Evolutionary conservation across 2,329 filamentous ascomycete genomes (phyloP).

Genomic region (Stachybotrys chartarum): DNA sequence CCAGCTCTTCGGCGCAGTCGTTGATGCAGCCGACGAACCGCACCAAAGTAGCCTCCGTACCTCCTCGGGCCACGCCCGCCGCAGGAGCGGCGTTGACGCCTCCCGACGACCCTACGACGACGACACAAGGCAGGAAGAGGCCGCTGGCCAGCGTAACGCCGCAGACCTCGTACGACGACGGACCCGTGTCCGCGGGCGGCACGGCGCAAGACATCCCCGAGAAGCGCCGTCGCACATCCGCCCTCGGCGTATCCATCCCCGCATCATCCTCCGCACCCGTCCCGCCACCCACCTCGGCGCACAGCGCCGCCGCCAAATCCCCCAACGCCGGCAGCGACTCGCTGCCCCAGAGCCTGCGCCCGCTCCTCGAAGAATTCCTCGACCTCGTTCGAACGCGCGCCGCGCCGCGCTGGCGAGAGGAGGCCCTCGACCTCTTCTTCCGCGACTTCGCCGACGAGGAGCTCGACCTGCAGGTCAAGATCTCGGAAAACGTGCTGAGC

Average conservation of each 20-base stretch:
- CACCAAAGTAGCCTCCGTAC: slow-evolving; percentile 19
- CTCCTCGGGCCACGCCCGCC: slow-evolving; percentile 17
- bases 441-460: slow-evolving; percentile 51
- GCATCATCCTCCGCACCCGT: not conserved
- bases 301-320: not conserved
- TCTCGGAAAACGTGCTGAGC: slow-evolving; percentile 51
- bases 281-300: not conserved
- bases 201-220: slow-evolving; percentile 22
- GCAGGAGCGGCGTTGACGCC: slow-evolving; percentile 44
- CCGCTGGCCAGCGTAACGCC: slow-evolving; percentile 12
- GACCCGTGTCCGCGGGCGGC: slow-evolving; percentile 15
- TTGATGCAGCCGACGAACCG: slow-evolving; percentile 10
- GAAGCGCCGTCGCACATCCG: slow-evolving; percentile 25
- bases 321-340: not conserved
- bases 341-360: not conserved
- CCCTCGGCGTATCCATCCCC: not conserved
- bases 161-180: not conserved
- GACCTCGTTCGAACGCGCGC: slow-evolving; percentile 32
- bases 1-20: slow-evolving; percentile 14
- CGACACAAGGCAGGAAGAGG: slow-evolving; percentile 36
- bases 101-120: slow-evolving; percentile 38
- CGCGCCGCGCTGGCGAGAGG: slow-evolving; percentile 46
- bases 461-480: slow-evolving; percentile 50
- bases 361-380: slow-evolving; percentile 28
- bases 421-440: slow-evolving; percentile 53